Base-by-base conservation (phyloP, 1,284 basidiomycete species). In the Boletellus deceptivus region DNA sequence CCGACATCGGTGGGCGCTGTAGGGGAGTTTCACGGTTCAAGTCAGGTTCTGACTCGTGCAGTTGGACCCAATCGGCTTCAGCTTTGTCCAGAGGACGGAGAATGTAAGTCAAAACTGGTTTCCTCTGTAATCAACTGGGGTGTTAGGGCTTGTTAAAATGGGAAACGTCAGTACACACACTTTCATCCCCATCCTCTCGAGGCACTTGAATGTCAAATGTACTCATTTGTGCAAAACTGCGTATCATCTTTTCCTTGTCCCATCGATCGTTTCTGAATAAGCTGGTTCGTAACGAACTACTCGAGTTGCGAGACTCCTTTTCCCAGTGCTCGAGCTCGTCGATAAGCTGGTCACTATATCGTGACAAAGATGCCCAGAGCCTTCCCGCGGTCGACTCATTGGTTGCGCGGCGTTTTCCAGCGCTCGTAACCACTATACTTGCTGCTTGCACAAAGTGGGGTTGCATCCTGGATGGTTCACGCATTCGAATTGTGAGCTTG, bases 191-290 rank as follows among this genome's bases (percentile, higher is more conserved):
- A 11, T 29, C 51, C 20, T 49, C 49, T 39, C 40, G 49, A 8
- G 10, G 33, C 6, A 47, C 35, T 25, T 50, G 44, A 8, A 55
- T 17, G 14, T 65, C 67, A 17, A 66, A 57, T 3, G 68, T 58
- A 2, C 78, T 80, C 67, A 91, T 70, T 55, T 79, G 75, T 4
- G 85, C 84, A 68, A 91, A 91, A 51, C 78, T 80, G 49, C 76
- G 70, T 40, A 91, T 82, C 89, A 91, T 91, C 74, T 91, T 91
- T 46, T 65, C 68, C 43, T 71, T 74, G 63, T 92, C 90, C 83
- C 86, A 90, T 54, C 61, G 73, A 13, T 76, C 82, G 43, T 72
- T 75, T 53, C 59, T 63, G 58, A 83, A 89, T 40, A 78, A 59
- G 50, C 75, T 70, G 62, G 72, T 14, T 37, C 24, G 34, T 33